These are phyloP conservation scores for Lactifluus volemus DNA, from an alignment of 768 basidiomycete genomes.

Conservation along the genomic window DNA sequence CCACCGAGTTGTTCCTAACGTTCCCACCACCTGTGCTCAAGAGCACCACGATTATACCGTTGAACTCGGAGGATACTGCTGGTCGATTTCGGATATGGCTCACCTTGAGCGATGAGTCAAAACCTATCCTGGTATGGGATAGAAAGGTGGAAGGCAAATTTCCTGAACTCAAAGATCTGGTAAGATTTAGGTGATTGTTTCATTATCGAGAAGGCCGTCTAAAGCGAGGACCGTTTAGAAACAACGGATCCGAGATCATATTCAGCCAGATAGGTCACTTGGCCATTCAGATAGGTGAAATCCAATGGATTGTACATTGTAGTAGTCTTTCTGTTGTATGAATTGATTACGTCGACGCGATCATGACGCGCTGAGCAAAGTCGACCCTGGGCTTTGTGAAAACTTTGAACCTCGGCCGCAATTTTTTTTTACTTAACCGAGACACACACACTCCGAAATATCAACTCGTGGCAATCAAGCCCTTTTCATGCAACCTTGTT, in stretches of 20 bases:
- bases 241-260: conserved; percentile 73
- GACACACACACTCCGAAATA: neutral
- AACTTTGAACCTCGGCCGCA: neutral
- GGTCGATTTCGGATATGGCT: conserved; percentile 93
- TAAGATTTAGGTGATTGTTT: conserved; percentile 32
- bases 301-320: neutral
- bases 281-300: conserved; percentile 74
- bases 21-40: conserved; percentile 73
- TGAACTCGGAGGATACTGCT: conserved; percentile 71
- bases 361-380: neutral
- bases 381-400: neutral
- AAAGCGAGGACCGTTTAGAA: conserved; percentile 37
- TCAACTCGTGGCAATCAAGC: neutral
- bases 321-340: neutral
- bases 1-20: conserved; percentile 85
- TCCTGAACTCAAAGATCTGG: conserved; percentile 80
- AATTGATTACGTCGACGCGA: conserved; percentile 5
- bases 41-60: conserved; percentile 63
- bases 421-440: neutral
- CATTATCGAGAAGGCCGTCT: neutral
- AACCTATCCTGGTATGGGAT: conserved; percentile 68
- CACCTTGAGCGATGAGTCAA: conserved; percentile 28
- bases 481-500: neutral
- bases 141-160: conserved; percentile 87
- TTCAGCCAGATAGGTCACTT: conserved; percentile 73